Evolutionary conservation across 805 yeast genomes (phyloP), one percentile per base, ranked within the genome.

Genomic region (Sungouiella blattae): DNA sequence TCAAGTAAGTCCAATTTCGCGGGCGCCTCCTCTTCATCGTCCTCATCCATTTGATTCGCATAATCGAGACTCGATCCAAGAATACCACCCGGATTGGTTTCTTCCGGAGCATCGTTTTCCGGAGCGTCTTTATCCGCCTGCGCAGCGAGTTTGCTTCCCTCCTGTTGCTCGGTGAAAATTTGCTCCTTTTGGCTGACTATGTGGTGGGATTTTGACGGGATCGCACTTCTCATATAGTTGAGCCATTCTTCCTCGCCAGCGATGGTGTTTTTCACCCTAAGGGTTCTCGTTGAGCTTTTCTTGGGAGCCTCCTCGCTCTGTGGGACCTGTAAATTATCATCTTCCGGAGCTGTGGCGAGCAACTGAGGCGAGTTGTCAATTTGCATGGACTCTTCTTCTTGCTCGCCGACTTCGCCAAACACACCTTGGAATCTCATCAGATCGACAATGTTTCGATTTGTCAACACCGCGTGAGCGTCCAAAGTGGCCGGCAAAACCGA

Each of bases 181-280:
- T 39, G 40, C 15, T 43, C 43, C 22, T 35, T 43, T 18, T 43
- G 47, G 26, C 67, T 57, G 16, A 64, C 37, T 18, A 52, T 57
- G 11, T 35, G 34, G 28, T 49, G 55, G n/a, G 45, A 51, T 17
- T 46, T 50, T 2, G 44, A 39, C 2, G 71, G 71, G 11, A 62
- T 44, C 1, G 62, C 49, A 17, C 57, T 55, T 12, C 22, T 23
- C 28, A 64, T 35, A 20, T 41, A 47, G 26, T 28, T 33, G 14
- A 39, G 42, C 58, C 57, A 56, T 25, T 35, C 40, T 24, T 46
- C 51, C 9, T 20, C 22, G 8, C 9, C 22, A 20, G 22, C 22
- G 9, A 20, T 6, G 13, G 43, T 41, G 6, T 21, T 13, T 12
- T 30, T 32, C 20, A 26, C 26, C 25, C 38, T 41, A 26, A 8